These are phyloP conservation scores for Withania somnifera DNA, from an alignment of 305 asterid genomes.

Conservation along the genomic window DNA sequence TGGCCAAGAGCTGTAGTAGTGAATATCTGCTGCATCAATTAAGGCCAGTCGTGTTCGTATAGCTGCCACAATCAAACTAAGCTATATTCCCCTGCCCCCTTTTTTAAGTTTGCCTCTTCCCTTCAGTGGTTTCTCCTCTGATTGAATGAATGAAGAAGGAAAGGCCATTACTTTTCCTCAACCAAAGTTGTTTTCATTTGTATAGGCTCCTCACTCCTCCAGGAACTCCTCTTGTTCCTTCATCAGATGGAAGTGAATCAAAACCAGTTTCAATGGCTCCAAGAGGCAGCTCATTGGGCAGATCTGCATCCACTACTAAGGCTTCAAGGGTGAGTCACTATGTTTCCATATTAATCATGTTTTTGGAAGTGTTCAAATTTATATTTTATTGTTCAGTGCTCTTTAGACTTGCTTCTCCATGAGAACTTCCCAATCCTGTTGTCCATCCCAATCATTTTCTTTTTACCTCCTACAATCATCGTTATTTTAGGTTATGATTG, in stretches of 20 bases:
- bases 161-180: neutral
- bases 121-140: neutral
- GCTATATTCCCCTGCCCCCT: neutral
- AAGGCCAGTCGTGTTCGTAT: neutral
- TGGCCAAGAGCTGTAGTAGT: neutral
- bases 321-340: slow-evolving; percentile 70
- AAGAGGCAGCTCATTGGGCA: slow-evolving; percentile 48
- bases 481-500: neutral
- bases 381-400: neutral
- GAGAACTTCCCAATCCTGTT: neutral
- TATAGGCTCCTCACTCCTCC: slow-evolving; percentile 99
- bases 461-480: neutral
- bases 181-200: neutral
- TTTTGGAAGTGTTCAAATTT: neutral
- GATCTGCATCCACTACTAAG: slow-evolving; percentile 70
- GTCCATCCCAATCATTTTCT: neutral
- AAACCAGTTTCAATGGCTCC: slow-evolving; percentile 41
- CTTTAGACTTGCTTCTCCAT: neutral
- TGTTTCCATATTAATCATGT: neutral
- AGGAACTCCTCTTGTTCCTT: slow-evolving; percentile 84
- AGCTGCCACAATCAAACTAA: neutral
- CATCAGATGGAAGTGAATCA: slow-evolving; percentile 60
- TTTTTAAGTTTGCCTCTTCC: neutral
- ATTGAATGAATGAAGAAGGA: neutral
- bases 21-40: neutral